These are phyloP conservation scores for Panaeolus cyanescens DNA, from an alignment of 768 basidiomycete species.

Conservation along the genomic window DNA sequence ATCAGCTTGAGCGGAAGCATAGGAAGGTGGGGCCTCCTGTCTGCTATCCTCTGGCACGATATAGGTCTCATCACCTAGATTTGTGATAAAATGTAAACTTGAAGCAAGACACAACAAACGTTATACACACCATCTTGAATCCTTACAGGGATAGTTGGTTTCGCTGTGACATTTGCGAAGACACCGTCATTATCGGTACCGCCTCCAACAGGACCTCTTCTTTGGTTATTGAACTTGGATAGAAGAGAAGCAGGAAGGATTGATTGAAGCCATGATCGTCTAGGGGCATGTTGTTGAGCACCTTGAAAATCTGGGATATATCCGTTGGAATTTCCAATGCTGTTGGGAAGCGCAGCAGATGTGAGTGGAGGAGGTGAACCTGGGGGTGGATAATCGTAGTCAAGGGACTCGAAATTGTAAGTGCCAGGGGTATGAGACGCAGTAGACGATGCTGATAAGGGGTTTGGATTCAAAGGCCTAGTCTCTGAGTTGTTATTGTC, in stretches of 20 bases:
- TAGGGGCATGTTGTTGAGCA: slow-evolving; percentile 31
- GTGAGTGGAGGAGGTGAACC: slow-evolving; percentile 77
- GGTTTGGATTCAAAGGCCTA: slow-evolving; percentile 49
- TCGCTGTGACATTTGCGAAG: slow-evolving; percentile 94
- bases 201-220: slow-evolving; percentile 56
- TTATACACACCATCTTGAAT: slow-evolving; percentile 59
- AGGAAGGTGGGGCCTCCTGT: slow-evolving; percentile 88
- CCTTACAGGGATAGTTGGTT: slow-evolving; percentile 62
- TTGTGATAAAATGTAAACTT: not conserved
- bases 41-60: slow-evolving; percentile 82
- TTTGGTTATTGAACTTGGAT: slow-evolving; percentile 39
- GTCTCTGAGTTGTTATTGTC: slow-evolving; percentile 52
- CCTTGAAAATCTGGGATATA: slow-evolving; percentile 52
- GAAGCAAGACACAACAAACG: slow-evolving; percentile 6
- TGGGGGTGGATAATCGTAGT: slow-evolving; percentile 83
- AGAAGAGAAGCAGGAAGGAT: slow-evolving; percentile 59
- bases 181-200: slow-evolving; percentile 86
- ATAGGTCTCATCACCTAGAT: slow-evolving; percentile 67
- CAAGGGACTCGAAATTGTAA: slow-evolving; percentile 82
- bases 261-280: slow-evolving; percentile 54
- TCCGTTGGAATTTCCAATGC: slow-evolving; percentile 77
- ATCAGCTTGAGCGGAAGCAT: slow-evolving; percentile 89
- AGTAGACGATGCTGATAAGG: slow-evolving; percentile 30
- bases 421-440: slow-evolving; percentile 38
- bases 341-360: slow-evolving; percentile 65